Base-by-base conservation (phyloP, 495 filamentous ascomycete genomes). In the Hypomontagnella monticulosa region DNA sequence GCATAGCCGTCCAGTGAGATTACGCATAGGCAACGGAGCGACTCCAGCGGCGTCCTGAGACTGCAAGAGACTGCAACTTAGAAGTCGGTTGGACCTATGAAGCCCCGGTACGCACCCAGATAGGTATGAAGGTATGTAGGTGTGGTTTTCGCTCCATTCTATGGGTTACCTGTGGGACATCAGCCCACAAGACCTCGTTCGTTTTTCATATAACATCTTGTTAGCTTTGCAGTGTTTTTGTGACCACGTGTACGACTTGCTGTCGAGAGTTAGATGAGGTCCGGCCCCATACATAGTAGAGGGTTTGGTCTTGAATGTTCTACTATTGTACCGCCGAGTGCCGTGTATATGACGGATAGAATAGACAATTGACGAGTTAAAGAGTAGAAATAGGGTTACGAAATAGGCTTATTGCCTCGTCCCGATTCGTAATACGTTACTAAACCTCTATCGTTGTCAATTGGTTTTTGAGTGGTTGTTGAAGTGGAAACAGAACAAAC, bases 181-280 rank as follows among this genome's bases (percentile, higher is more conserved):
- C 46, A 43, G 46, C 23, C 46, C 57, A 59, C 27, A 12, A 33
- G 40, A 2, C 15, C 11, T 48, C 19, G 14, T 62, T 5, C 18
- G 8, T 46, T 11, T 30, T 47, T 52, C 43, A 43, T 12, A 27
- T 38, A 44, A 43, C 9, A 49, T 38, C 36, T 41, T 38, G 42
- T 30, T 41, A 41, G 44, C 10, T 51, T 40, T 55, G 49, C 43
- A 56, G 54, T 44, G 12, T n/a, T 43, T 43, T 34, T 27, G 23
- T 60, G 48, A 56, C 55, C 59, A 63, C 53, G 60, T 63, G 49
- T 58, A 54, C 37, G 43, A 57, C 52, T 50, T 63, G 55, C 20
- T 57, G 55, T 63, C 46, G 57, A 52, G 46, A 38, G 23, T 38
- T n/a, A 12, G 20, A 55, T 27, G 61, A 48, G 12, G 37, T 42